These are phyloP conservation scores for Tulasnella sp. DNA, from an alignment of 768 basidiomycete genomes.

Conservation along the genomic window DNA sequence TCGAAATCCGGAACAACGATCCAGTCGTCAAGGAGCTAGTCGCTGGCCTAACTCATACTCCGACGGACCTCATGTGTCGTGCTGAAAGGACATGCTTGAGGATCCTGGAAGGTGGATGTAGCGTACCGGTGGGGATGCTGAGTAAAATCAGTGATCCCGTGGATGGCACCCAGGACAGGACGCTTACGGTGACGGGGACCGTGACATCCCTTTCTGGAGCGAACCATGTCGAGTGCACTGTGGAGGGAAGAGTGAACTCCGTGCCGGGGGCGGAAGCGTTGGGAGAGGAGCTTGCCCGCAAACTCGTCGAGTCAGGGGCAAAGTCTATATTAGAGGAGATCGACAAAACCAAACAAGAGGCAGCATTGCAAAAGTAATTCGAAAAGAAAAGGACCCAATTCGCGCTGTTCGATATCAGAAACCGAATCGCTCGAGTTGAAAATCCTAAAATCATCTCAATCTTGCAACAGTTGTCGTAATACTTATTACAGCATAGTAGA, in stretches of 20 bases:
- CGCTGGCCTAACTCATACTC: slow-evolving; percentile 55
- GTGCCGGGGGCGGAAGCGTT: slow-evolving; percentile 52
- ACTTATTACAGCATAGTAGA: slow-evolving; percentile 19
- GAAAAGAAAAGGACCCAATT: slow-evolving; percentile 21
- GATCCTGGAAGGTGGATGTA: slow-evolving; percentile 93
- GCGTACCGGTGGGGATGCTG: slow-evolving; percentile 79
- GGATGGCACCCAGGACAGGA: slow-evolving; percentile 19
- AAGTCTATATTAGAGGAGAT: slow-evolving; percentile 73
- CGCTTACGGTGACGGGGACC: slow-evolving; percentile 58
- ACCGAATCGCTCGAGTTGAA: not conserved
- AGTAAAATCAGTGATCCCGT: slow-evolving; percentile 3
- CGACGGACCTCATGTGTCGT: slow-evolving; percentile 60
- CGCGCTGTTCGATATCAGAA: not conserved
- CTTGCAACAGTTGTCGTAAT: too few relatives aligned
- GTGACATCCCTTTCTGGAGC: slow-evolving; percentile 74
- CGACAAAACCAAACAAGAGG: slow-evolving; percentile 45
- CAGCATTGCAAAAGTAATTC: slow-evolving; percentile 33
- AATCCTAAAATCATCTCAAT: too few relatives aligned
- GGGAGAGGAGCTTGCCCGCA: slow-evolving; percentile 52
- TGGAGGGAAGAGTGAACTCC: slow-evolving; percentile 37
- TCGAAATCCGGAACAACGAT: slow-evolving; percentile 71
- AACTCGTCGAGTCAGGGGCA: slow-evolving; percentile 59
- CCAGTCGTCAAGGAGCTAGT: slow-evolving; percentile 49
- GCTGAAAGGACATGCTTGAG: slow-evolving; percentile 82
- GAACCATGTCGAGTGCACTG: slow-evolving; percentile 53